These are phyloP conservation scores for Chimonanthus salicifolius DNA, from an alignment of 164 flowering plant species.

Conservation along the genomic window DNA sequence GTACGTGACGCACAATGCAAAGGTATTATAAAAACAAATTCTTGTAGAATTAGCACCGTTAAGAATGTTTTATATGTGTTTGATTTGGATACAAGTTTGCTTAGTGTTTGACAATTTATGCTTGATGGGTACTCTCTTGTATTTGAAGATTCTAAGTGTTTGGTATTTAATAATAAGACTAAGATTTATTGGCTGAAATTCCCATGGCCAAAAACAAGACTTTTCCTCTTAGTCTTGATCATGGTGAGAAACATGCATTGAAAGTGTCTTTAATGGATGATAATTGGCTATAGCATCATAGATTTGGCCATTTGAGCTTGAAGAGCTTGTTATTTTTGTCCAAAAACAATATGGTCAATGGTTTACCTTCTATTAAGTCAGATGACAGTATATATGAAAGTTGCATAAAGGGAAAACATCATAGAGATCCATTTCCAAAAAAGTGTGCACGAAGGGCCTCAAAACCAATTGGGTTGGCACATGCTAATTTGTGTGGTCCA, in stretches of 20 bases:
- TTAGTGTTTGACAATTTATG: background rate
- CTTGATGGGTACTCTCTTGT: background rate
- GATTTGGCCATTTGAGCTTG: background rate
- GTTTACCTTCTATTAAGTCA: background rate
- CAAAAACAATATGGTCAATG: background rate
- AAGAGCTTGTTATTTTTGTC: background rate
- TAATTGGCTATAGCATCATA: background rate
- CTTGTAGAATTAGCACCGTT: background rate
- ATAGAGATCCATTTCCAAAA: background rate
- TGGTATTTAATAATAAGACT: background rate
- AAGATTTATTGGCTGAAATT: no score
- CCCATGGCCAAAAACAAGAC: no score
- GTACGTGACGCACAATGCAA: background rate
- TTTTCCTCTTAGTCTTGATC: no score
- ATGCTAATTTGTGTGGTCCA: conserved; percentile 1
- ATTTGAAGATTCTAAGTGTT: background rate
- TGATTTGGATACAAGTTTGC: background rate
- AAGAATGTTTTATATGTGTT: background rate
- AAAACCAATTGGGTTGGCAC: background rate
- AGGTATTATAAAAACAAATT: background rate
- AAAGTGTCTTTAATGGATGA: background rate
- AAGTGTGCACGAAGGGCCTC: background rate
- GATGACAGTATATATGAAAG: background rate
- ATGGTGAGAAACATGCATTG: background rate
- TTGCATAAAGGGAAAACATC: background rate